Conservation (phyloP, 495 filamentous ascomycete species). For the Delitschia confertaspora region DNA sequence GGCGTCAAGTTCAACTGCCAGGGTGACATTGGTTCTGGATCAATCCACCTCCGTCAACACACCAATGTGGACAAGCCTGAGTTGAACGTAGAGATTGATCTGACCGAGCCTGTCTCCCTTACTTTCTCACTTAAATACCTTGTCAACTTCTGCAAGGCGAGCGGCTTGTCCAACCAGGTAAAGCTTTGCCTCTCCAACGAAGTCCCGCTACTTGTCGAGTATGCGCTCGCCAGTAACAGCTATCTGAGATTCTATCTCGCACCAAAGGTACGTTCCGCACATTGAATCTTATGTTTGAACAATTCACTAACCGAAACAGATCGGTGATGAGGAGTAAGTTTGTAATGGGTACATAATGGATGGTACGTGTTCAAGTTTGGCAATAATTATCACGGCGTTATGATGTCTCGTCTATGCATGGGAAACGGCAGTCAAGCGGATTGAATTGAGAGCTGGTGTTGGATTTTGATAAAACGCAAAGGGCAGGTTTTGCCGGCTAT, state of each 20-base stretch:
- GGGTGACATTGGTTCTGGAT: constrained; percentile 92
- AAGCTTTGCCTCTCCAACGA: constrained; percentile 91
- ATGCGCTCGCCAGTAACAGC: constrained; percentile 69
- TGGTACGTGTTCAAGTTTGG: constrained; percentile 8
- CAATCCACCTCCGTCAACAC: constrained; percentile 84
- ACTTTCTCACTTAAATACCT: constrained; percentile 99
- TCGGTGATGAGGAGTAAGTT: constrained; percentile 76
- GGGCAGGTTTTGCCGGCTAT: too few species aligned
- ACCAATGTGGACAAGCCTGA: constrained; percentile 86
- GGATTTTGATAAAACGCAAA: too few species aligned
- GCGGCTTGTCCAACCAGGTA: constrained; percentile 69
- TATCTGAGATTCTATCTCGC: constrained; percentile 95
- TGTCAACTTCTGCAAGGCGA: constrained; percentile 99
- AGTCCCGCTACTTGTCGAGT: constrained; percentile 93
- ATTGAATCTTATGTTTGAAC: not conserved
- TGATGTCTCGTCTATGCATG: constrained; percentile 10
- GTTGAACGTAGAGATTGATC: constrained; percentile 74
- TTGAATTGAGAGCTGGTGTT: not conserved
- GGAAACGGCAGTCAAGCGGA: constrained; percentile 5
- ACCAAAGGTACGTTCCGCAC: constrained; percentile 63
- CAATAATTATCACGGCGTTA: not conserved
- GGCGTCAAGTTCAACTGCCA: constrained; percentile 91
- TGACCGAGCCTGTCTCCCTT: constrained; percentile 85
- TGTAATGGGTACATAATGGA: constrained; percentile 2
- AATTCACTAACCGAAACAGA: constrained; percentile 42